Conservation (phyloP, 306 rosid species). For the Crataegus laevigata region DNA sequence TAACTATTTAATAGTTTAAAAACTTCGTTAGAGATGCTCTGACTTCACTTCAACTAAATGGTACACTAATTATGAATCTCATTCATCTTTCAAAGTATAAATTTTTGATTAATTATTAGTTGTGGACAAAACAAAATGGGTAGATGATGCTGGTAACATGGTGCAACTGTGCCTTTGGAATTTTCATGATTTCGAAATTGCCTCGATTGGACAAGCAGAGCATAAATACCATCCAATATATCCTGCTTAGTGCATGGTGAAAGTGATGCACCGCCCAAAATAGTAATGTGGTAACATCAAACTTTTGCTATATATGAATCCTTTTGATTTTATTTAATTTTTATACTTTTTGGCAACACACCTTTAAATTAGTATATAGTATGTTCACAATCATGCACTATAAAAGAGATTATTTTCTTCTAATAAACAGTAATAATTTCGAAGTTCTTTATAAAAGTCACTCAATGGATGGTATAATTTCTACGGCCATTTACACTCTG, state of each 20-base stretch:
- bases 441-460: neutral
- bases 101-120: neutral
- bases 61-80: neutral
- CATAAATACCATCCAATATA: conserved; percentile 51
- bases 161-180: conserved; percentile 20
- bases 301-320: conserved; percentile 25
- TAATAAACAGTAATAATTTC: neutral
- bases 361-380: conserved; percentile 16
- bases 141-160: conserved; percentile 8
- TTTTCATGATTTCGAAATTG: conserved; percentile 41
- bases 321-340: conserved; percentile 21
- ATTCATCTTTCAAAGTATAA: neutral
- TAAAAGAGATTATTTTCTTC: conserved; percentile 2
- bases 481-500: neutral
- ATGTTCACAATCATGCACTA: conserved; percentile 29
- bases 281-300: conserved; percentile 51
- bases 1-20: neutral
- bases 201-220: conserved; percentile 52
- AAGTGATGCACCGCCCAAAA: conserved; percentile 64
- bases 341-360: neutral
- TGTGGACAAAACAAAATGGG: neutral
- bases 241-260: conserved; percentile 29
- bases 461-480: conserved; percentile 13
- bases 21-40: neutral
- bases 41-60: neutral